A percentile compares a stretch with the other conserved stretches of the same genome.
These are phyloP conservation scores for Neurospora sp. DNA, from an alignment of 495 filamentous ascomycete genomes.

Conservation along the genomic window DNA sequence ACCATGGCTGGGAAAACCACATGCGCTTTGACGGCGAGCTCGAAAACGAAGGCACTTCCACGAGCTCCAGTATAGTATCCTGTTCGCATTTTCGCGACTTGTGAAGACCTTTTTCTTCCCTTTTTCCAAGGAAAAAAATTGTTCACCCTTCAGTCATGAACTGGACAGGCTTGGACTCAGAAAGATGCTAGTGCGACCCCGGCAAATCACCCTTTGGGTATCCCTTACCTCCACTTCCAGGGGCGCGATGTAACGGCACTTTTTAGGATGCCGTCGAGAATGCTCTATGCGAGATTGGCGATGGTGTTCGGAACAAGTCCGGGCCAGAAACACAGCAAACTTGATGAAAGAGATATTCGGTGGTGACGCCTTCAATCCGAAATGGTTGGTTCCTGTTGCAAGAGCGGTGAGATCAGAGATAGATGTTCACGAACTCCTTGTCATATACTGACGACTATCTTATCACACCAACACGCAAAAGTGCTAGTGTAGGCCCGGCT, in stretches of 20 bases:
- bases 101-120: not conserved
- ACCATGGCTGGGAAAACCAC: not conserved
- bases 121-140: not conserved
- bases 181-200: not conserved
- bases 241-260: not conserved
- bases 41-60: not conserved
- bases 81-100: not conserved
- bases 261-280: not conserved
- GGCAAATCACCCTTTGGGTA: not conserved
- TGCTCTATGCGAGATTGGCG: not conserved
- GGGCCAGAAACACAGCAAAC: not conserved
- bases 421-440: not conserved
- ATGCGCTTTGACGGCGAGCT: not conserved
- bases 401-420: not conserved
- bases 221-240: not conserved
- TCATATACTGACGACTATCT: not conserved
- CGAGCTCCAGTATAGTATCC: not conserved
- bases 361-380: not conserved
- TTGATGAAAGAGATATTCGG: not conserved
- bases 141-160: not conserved
- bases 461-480: not conserved
- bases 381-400: not conserved
- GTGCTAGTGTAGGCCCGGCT: not conserved
- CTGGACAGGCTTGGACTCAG: not conserved
- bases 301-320: conserved; percentile 1